Evolutionary conservation across 176 grass and related monocot genomes (phyloP).

Genomic region (Hordeum marinum): DNA sequence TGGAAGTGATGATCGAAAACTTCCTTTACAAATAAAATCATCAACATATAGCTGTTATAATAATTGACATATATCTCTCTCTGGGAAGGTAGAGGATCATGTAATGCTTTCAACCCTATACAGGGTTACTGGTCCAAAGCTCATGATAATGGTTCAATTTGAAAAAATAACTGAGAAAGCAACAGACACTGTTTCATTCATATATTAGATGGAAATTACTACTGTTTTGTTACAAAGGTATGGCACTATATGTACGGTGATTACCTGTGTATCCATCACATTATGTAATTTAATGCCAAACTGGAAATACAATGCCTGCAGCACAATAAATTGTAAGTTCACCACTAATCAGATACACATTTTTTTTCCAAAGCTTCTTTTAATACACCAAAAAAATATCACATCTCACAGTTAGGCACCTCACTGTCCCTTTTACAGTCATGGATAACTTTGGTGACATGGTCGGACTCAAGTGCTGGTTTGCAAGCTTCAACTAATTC

Average conservation of each 20-base stretch:
- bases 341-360: constrained; percentile 2
- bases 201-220: neutral
- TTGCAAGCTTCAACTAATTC: constrained; percentile 84
- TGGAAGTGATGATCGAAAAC: neutral
- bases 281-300: constrained; percentile 95
- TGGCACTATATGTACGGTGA: neutral
- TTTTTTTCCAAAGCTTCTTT: neutral
- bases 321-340: neutral
- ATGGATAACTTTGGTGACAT: constrained; percentile 92
- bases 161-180: neutral
- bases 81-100: neutral
- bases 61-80: neutral
- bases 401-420: constrained; percentile 37
- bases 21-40: constrained; percentile 5
- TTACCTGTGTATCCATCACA: constrained; percentile 97
- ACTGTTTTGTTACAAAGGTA: neutral
- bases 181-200: neutral
- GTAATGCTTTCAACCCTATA: constrained; percentile 1
- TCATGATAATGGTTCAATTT: constrained; percentile 17
- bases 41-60: neutral
- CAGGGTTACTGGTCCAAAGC: neutral
- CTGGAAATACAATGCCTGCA: constrained; percentile 97
- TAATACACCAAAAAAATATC: neutral
- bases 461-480: constrained; percentile 75
- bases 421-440: constrained; percentile 99